Evolutionary conservation across 768 basidiomycete genomes (phyloP).

Genomic region (Termitomyces sp.): DNA sequence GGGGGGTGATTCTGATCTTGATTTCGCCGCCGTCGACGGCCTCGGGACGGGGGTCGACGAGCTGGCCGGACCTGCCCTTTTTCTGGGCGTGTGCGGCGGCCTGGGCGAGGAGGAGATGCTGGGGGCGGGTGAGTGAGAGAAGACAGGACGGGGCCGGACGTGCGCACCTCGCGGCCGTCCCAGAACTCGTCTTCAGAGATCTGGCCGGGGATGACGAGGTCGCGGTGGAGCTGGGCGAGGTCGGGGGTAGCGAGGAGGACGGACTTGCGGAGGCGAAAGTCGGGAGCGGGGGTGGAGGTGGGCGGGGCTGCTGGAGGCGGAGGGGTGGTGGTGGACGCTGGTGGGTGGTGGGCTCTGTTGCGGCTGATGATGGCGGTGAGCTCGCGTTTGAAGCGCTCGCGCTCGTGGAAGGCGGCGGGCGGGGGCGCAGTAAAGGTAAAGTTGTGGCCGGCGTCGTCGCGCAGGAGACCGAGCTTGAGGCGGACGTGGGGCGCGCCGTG

Average conservation of each 20-base stretch:
- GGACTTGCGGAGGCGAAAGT: constrained; percentile 71
- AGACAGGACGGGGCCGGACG: too few relatives aligned
- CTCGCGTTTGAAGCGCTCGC: constrained; percentile 79
- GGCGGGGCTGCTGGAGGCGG: constrained; percentile 51
- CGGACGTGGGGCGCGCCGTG: constrained; percentile 75
- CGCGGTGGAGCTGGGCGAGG: constrained; percentile 75
- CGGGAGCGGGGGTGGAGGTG: constrained; percentile 49
- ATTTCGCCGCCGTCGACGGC: constrained; percentile 80
- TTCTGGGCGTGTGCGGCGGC: constrained; percentile 66
- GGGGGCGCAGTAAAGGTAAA: constrained; percentile 76
- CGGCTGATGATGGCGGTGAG: constrained; percentile 71
- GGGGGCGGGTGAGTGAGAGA: constrained; percentile 12
- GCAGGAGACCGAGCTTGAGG: constrained; percentile 65
- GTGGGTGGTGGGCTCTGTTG: constrained; percentile 45
- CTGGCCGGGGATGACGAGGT: constrained; percentile 79
- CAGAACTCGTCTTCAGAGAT: constrained; percentile 95
- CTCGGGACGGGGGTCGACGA: constrained; percentile 86
- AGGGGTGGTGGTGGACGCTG: constrained; percentile 15
- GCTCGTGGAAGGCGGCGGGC: constrained; percentile 57
- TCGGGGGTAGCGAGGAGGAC: constrained; percentile 77
- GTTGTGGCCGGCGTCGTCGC: constrained; percentile 70
- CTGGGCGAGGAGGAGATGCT: constrained; percentile 77
- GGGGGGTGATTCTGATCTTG: constrained; percentile 86
- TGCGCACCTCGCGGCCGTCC: constrained; percentile 95
- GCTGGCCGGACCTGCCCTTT: constrained; percentile 78